Evolutionary conservation across 768 basidiomycete genomes (phyloP).

Genomic region (Crepidotus variabilis): DNA sequence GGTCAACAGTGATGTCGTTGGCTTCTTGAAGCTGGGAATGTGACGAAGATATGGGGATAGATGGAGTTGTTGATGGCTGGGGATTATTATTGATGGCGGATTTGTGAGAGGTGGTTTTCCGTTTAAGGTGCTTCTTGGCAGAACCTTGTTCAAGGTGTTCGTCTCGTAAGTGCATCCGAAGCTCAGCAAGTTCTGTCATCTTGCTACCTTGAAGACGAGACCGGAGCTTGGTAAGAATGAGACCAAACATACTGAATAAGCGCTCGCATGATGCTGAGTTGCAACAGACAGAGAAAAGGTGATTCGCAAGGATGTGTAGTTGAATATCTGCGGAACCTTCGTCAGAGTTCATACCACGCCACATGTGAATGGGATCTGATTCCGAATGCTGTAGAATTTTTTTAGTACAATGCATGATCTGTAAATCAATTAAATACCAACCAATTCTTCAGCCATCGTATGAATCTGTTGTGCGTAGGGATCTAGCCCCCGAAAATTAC

Average conservation of each 20-base stretch:
- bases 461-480: neutral
- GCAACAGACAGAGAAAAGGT: constrained; percentile 13
- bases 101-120: no score
- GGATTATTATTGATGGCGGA: no score
- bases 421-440: neutral
- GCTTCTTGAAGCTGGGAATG: no score
- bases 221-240: constrained; percentile 18
- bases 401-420: neutral
- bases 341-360: neutral
- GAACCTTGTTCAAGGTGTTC: no score
- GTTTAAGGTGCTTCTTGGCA: no score
- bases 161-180: constrained; percentile 24
- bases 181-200: constrained; percentile 22
- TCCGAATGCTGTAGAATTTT: neutral
- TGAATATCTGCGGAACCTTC: constrained; percentile 2
- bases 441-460: neutral
- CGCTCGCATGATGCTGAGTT: constrained; percentile 21
- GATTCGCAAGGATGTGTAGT: constrained; percentile 2
- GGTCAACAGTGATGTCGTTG: no score
- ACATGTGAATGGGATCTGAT: constrained; percentile 2
- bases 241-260: constrained; percentile 19
- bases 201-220: neutral
- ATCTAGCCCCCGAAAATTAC: neutral
- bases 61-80: no score
- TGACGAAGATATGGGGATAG: no score